Evolutionary conservation across 73 alveolate genomes (phyloP).

Genomic region (Blepharisma japonicum): DNA sequence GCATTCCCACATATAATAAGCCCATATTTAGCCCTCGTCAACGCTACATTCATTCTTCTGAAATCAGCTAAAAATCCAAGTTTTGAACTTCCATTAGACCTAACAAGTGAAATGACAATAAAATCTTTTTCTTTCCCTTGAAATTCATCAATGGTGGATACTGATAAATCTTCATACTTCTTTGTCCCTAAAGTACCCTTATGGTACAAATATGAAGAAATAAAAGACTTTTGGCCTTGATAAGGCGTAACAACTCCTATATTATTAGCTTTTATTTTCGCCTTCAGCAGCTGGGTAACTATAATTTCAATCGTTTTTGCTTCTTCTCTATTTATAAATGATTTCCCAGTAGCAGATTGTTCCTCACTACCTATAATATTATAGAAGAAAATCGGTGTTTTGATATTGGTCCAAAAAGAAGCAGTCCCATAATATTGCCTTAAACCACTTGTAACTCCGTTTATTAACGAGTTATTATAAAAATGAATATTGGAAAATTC

Average conservation of each 20-base stretch:
- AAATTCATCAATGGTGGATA: conserved; percentile 98
- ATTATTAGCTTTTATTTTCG: conserved; percentile 88
- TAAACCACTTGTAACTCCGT: conserved; percentile 86
- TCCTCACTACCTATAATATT: conserved; percentile 94
- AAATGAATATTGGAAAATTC: conserved; percentile 90
- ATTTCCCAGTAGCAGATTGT: conserved; percentile 96
- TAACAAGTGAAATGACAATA: conserved; percentile 92
- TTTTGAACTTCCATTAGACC: conserved; percentile 89
- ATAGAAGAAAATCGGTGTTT: conserved; percentile 95
- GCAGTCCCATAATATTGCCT: conserved; percentile 79
- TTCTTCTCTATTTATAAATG: conserved; percentile 95
- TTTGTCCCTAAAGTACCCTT: conserved; percentile 45
- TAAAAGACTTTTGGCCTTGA: conserved; percentile 97
- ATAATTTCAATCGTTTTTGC: conserved; percentile 90
- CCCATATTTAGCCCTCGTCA: conserved; percentile 99
- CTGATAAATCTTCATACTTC: conserved; percentile 78
- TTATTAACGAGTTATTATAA: conserved; percentile 88
- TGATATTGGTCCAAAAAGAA: conserved; percentile 93
- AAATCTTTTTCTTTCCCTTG: conserved; percentile 99
- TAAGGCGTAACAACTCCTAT: conserved; percentile 99
- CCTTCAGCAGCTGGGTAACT: conserved; percentile 79
- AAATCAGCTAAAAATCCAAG: conserved; percentile 98
- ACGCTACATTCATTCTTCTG: conserved; percentile 98
- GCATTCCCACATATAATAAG: conserved; percentile 98
- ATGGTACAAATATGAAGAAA: conserved; percentile 73